Evolutionary conservation across 202 grass and related monocot genomes (phyloP).

Genomic region (Eragrostis tef): DNA sequence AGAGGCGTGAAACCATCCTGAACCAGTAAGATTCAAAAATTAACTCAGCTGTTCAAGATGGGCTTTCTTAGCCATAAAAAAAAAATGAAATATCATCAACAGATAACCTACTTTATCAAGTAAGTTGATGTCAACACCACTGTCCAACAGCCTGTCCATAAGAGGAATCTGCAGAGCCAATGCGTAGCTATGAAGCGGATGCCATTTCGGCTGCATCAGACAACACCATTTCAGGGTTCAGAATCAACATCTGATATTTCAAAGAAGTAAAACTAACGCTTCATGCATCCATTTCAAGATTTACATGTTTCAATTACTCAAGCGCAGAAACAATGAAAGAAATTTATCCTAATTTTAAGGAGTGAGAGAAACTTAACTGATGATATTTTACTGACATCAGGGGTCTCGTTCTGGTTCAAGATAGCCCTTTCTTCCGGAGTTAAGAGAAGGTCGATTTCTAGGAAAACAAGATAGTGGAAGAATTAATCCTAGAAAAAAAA

Average conservation of each 20-base stretch:
- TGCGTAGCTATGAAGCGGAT: slow-evolving; percentile 69
- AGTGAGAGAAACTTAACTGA: slow-evolving; percentile 58
- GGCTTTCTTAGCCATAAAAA: not conserved
- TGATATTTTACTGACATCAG: slow-evolving; percentile 68
- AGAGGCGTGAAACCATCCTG: slow-evolving; percentile 88
- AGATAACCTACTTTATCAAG: slow-evolving; percentile 56
- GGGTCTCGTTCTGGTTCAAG: slow-evolving; percentile 62
- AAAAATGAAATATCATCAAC: not conserved
- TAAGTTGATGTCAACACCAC: slow-evolving; percentile 76
- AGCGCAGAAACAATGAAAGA: too few species aligned
- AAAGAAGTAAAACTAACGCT: not conserved
- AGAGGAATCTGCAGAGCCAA: slow-evolving; percentile 80
- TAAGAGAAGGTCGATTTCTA: slow-evolving; percentile 82
- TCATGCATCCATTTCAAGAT: too few species aligned
- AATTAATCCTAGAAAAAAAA: not conserved
- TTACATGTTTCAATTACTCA: too few species aligned
- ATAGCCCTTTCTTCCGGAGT: slow-evolving; percentile 78
- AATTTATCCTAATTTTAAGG: not conserved
- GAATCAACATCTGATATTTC: slow-evolving; percentile 1
- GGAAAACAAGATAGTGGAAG: not conserved
- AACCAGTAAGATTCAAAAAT: slow-evolving; percentile 33
- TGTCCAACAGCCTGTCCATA: slow-evolving; percentile 82
- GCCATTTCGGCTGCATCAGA: slow-evolving; percentile 82
- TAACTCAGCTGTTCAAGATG: slow-evolving; percentile 5
- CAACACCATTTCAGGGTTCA: slow-evolving; percentile 29